Percentiles rank a stretch among this genome's conserved stretches.
Evolutionary conservation across 140 eudicot genomes (phyloP).

Genomic region (Stevia rebaudiana): DNA sequence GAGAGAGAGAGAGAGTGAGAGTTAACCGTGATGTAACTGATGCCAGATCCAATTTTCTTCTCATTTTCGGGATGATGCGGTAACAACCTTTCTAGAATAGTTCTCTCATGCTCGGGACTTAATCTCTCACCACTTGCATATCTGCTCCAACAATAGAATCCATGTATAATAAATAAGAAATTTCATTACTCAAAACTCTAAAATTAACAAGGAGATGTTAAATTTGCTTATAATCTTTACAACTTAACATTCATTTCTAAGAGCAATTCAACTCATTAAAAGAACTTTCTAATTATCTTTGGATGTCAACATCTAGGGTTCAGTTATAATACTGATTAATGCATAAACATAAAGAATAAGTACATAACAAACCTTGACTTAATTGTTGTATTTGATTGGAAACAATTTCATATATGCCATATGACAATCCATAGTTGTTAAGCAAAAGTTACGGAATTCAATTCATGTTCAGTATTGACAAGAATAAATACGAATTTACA

Average conservation of each 20-base stretch:
- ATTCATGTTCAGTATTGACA: too few relatives aligned
- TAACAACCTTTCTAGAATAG: slow-evolving; percentile 72
- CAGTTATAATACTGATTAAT: background rate
- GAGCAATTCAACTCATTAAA: background rate
- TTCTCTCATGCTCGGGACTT: slow-evolving; percentile 74
- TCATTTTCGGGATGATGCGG: slow-evolving; percentile 84
- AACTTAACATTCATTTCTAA: slow-evolving; percentile 7
- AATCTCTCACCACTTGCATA: slow-evolving; percentile 77
- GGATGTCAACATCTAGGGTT: background rate
- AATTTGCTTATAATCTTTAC: slow-evolving; percentile 1
- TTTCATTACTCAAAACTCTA: background rate
- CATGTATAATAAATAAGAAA: slow-evolving; percentile 10
- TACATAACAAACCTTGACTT: background rate
- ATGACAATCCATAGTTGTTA: too few relatives aligned
- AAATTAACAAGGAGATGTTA: background rate
- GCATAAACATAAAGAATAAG: background rate
- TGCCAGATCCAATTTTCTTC: slow-evolving; percentile 89
- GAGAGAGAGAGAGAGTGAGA: slow-evolving; percentile 28
- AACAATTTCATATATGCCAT: too few relatives aligned
- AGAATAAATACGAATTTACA: background rate
- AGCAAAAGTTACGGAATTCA: too few relatives aligned
- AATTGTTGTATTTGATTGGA: background rate
- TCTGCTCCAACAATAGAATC: slow-evolving; percentile 35
- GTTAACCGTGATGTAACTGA: slow-evolving; percentile 75
- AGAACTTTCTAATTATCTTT: background rate